Conservation (phyloP, 2,329 filamentous ascomycete species). For the Purpureocillium lavendulum region DNA sequence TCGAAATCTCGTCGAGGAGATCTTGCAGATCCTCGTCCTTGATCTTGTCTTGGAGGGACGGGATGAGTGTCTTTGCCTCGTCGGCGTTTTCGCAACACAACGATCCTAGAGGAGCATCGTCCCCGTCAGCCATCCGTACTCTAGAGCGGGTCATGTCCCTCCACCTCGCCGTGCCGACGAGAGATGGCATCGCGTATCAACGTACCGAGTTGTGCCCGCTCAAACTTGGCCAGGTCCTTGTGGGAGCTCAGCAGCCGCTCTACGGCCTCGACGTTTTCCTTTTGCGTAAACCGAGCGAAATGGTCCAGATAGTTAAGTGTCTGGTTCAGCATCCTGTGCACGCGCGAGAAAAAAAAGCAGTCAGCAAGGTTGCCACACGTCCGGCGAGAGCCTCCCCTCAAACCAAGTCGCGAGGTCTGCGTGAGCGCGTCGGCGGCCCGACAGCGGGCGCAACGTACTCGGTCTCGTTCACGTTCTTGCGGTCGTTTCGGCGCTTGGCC, state of each 20-base stretch:
- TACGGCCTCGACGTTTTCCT: constrained; percentile 91
- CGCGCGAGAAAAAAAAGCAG: constrained; percentile 2
- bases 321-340: constrained; percentile 64
- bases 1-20: constrained; percentile 82
- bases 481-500: constrained; percentile 67
- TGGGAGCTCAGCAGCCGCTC: constrained; percentile 76
- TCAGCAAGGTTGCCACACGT: constrained; percentile 6
- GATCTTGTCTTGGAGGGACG: constrained; percentile 82
- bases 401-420: not conserved
- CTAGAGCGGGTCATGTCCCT: too few relatives aligned
- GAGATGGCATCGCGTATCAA: not conserved
- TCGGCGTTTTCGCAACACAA: constrained; percentile 88
- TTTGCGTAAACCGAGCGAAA: constrained; percentile 92
- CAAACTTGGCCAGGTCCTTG: constrained; percentile 79
- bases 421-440: constrained; percentile 8
- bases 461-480: constrained; percentile 76
- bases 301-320: constrained; percentile 89
- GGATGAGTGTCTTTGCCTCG: constrained; percentile 93
- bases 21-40: constrained; percentile 81
- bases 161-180: not conserved
- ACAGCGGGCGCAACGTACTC: too few relatives aligned
- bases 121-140: not conserved
- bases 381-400: not conserved
- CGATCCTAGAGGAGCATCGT: constrained; percentile 50
- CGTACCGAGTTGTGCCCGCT: constrained; percentile 83